Base-by-base conservation (phyloP, 805 yeast species). In the Wickerhamiella kazuoi region DNA sequence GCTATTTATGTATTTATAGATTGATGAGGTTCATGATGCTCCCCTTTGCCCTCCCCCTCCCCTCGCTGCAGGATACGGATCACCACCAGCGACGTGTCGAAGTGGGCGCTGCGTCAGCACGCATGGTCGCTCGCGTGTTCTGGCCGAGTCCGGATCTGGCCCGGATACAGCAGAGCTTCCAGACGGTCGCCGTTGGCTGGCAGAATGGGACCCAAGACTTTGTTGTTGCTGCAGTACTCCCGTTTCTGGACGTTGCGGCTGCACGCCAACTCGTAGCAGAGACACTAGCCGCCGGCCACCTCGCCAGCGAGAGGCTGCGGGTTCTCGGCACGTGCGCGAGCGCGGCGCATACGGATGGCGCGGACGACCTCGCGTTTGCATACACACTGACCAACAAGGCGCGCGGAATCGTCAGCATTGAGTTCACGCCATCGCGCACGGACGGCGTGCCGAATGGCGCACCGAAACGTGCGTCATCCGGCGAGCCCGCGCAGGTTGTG, bases 401-500 rank as follows among this genome's bases (percentile, higher is more conserved):
- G 23, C 30, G 23, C 45, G 52, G n/a, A n/a, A n/a, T n/a, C n/a
- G n/a, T n/a, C n/a, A n/a, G n/a, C n/a, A n/a, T n/a, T n/a, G n/a
- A n/a, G n/a, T n/a, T n/a, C n/a, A n/a, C n/a, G n/a, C n/a, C n/a
- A n/a, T n/a, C n/a, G n/a, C n/a, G n/a, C n/a, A n/a, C n/a, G n/a
- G n/a, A n/a, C n/a, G n/a, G n/a, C n/a, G n/a, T n/a, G n/a, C n/a
- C n/a, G n/a, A n/a, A n/a, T n/a, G n/a, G n/a, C n/a, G n/a, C n/a
- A n/a, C n/a, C n/a, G n/a, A n/a, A n/a, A n/a, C n/a, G n/a, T n/a
- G n/a, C n/a, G n/a, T n/a, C n/a, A n/a, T n/a, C n/a, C 47, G 24
- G 36, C 2, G 40, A 48, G 6, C 37, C 42, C 2, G 37, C 47
- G 9, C 48, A 52, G n/a, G 50, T 74, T 2, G 57, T 78, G 3